Evolutionary conservation across 2,329 filamentous ascomycete species (phyloP).

Genomic region (Nigrograna mackinnonii): DNA sequence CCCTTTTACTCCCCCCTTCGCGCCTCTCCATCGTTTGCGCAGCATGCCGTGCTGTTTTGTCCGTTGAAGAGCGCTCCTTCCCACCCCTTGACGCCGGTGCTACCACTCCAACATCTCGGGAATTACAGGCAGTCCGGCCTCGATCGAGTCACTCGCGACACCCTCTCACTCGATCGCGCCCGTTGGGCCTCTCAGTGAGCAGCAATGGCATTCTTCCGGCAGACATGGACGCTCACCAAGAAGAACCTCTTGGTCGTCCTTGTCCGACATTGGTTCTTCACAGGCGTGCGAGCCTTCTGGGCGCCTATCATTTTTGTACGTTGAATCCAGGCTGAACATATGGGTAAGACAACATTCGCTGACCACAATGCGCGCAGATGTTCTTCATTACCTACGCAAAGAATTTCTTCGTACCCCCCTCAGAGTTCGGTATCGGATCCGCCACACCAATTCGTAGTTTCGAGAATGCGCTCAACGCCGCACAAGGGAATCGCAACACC

Average conservation of each 20-base stretch:
- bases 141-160: too few species aligned
- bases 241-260: slow-evolving; percentile 62
- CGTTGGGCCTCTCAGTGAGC: too few species aligned
- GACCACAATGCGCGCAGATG: slow-evolving; percentile 33
- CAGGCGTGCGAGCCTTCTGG: slow-evolving; percentile 58
- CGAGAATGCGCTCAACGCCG: slow-evolving; percentile 62
- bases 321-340: neutral
- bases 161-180: too few species aligned
- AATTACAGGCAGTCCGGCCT: too few species aligned
- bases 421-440: slow-evolving; percentile 72
- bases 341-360: neutral
- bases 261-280: slow-evolving; percentile 57
- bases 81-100: too few species aligned
- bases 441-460: slow-evolving; percentile 66
- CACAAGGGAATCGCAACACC: slow-evolving; percentile 64
- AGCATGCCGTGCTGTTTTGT: too few species aligned
- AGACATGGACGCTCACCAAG: slow-evolving; percentile 60
- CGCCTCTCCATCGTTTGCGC: too few species aligned
- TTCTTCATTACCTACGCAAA: slow-evolving; percentile 68
- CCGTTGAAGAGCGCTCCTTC: too few species aligned
- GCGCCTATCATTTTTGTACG: slow-evolving; percentile 58
- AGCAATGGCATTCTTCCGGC: slow-evolving; percentile 46
- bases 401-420: slow-evolving; percentile 81
- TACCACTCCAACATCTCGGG: too few species aligned
- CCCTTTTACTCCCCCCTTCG: too few species aligned